These are phyloP conservation scores for Chrysoporthe cubensis DNA, from an alignment of 2,329 filamentous ascomycete genomes.

Conservation along the genomic window DNA sequence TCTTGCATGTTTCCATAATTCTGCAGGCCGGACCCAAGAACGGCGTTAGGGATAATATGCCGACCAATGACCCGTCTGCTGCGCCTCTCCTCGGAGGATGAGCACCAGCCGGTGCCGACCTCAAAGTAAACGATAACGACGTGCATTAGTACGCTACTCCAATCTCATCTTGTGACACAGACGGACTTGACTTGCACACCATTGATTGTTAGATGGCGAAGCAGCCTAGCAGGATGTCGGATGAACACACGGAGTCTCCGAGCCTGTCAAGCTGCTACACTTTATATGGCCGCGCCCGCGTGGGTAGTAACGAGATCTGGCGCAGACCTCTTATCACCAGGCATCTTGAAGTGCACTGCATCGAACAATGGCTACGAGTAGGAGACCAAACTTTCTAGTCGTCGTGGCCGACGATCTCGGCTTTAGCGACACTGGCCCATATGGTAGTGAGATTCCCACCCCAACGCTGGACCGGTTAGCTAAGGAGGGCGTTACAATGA, in stretches of 20 bases:
- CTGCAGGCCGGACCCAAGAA: neutral
- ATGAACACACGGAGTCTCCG: neutral
- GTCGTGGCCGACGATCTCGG: slow-evolving; percentile 37
- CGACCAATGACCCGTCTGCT: neutral
- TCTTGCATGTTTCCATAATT: neutral
- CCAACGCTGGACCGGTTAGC: slow-evolving; percentile 58
- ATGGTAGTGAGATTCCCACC: slow-evolving; percentile 60
- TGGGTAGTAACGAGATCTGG: neutral
- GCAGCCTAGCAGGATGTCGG: neutral
- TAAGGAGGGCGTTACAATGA: slow-evolving; percentile 54
- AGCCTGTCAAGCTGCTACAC: neutral
- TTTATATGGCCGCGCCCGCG: neutral
- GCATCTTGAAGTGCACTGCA: too few species aligned
- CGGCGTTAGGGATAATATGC: slow-evolving; percentile 10
- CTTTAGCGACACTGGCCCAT: slow-evolving; percentile 39
- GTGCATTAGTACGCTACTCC: neutral
- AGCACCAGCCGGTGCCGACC: slow-evolving; percentile 1
- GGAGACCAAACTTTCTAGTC: slow-evolving; percentile 36
- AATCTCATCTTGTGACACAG: neutral
- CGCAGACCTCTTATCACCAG: neutral
- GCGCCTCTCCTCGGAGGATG: neutral
- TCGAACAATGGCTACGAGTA: neutral
- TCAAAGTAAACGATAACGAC: neutral
- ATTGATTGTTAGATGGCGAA: neutral
- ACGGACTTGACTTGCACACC: neutral